Evolutionary conservation across 768 basidiomycete species (phyloP).

Genomic region (Phanerochaete sordida): DNA sequence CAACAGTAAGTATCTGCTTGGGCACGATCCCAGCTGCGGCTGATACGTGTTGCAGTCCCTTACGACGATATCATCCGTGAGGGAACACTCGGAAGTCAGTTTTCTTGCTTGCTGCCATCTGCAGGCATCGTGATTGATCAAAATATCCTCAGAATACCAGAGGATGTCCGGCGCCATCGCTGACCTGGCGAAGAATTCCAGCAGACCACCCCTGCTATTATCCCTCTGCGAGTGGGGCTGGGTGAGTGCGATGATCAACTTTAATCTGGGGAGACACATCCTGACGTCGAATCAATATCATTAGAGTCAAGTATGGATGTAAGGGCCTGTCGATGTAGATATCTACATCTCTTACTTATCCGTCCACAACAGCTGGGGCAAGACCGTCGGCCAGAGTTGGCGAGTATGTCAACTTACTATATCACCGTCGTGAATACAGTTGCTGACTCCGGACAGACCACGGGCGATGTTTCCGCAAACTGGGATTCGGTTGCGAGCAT

Average conservation of each 20-base stretch:
- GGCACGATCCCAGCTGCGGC: too few species aligned
- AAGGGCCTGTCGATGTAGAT: neutral
- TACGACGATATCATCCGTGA: conserved; percentile 14
- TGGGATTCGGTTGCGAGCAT: conserved; percentile 53
- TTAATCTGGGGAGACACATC: too few species aligned
- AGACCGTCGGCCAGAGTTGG: conserved; percentile 60
- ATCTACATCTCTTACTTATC: conserved; percentile 3
- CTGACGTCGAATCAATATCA: neutral
- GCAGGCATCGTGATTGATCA: too few species aligned
- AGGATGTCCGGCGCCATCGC: conserved; percentile 60
- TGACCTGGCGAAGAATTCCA: conserved; percentile 41
- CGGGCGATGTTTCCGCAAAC: conserved; percentile 29
- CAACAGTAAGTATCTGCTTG: conserved; percentile 45
- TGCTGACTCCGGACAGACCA: conserved; percentile 15
- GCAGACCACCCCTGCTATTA: conserved; percentile 52
- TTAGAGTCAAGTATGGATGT: conserved; percentile 19
- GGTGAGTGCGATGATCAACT: conserved; percentile 29
- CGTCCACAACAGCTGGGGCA: conserved; percentile 49
- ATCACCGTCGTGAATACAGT: neutral
- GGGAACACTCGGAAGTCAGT: conserved; percentile 23
- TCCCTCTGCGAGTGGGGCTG: conserved; percentile 70
- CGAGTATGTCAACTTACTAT: conserved; percentile 36
- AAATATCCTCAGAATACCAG: conserved; percentile 47
- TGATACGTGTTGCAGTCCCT: conserved; percentile 11
- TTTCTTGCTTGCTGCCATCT: too few species aligned